Evolutionary conservation across 2,329 filamentous ascomycete species (phyloP).

Genomic region (Aspergillus luchuensis): DNA sequence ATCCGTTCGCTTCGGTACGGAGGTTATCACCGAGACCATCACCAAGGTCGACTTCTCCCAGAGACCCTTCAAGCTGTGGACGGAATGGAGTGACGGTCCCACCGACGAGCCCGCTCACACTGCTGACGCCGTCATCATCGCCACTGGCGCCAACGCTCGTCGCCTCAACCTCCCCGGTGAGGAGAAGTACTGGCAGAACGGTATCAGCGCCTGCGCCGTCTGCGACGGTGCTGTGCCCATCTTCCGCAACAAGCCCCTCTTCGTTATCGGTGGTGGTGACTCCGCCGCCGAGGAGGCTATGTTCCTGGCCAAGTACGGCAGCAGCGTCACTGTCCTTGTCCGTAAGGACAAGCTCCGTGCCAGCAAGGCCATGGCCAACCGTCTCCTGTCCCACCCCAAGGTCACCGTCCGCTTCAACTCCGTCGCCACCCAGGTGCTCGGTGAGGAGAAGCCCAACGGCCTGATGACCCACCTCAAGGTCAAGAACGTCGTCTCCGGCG

Average conservation of each 20-base stretch:
- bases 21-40: slow-evolving; percentile 91
- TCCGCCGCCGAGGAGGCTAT: slow-evolving; percentile 96
- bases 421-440: slow-evolving; percentile 78
- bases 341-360: slow-evolving; percentile 83
- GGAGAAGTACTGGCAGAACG: slow-evolving; percentile 96
- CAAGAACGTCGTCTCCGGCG: slow-evolving; percentile 74
- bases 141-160: slow-evolving; percentile 89
- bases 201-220: slow-evolving; percentile 93
- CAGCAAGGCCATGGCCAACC: slow-evolving; percentile 86
- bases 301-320: slow-evolving; percentile 96
- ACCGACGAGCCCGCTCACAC: slow-evolving; percentile 74
- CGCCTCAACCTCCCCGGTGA: slow-evolving; percentile 82
- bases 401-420: slow-evolving; percentile 87
- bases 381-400: slow-evolving; percentile 81
- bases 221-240: slow-evolving; percentile 97
- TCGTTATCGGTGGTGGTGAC: slow-evolving; percentile 95
- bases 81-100: slow-evolving; percentile 76
- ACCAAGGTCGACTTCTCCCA: slow-evolving; percentile 79
- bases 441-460: slow-evolving; percentile 71
- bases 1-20: slow-evolving; percentile 87
- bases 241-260: slow-evolving; percentile 92
- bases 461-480: slow-evolving; percentile 87
- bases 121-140: slow-evolving; percentile 88
- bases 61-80: slow-evolving; percentile 89
- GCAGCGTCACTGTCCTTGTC: slow-evolving; percentile 91